Evolutionary conservation across 345 rosid species (phyloP), one percentile per base, ranked within the genome.

Genomic region (Boechera stricta): DNA sequence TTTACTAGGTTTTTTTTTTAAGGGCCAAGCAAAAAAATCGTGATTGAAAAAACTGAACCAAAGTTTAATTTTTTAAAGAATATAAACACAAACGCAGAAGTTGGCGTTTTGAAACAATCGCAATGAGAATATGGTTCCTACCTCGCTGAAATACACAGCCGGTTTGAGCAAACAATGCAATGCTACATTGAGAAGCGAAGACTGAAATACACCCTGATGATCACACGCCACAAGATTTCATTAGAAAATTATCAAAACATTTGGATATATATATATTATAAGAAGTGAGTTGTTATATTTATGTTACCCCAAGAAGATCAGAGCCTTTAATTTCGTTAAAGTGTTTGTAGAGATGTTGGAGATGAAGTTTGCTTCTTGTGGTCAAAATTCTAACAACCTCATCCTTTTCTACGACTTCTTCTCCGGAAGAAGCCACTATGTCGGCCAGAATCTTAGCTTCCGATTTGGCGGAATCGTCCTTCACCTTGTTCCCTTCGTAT

Each of bases 341-440:
- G 55, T 83, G 79, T 60, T 83, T 73, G 64, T 67, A 86, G 3
- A 88, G 71, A 42, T 80, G 82, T 80, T 74, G 77, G 70, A 92
- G 87, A 85, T 88, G 96, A 42, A 62, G 84, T 79, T 85, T 92
- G 93, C 98, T 95, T 75, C 99, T 85, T 41, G 98, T 88, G 21
- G 94, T 31, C 32, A 95, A 80, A 55, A 95, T 86, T 81, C 91
- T 84, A 21, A 92, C 76, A 41, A 87, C 82, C 41, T 92, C 94
- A 28, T 91, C 98, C 24, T 86, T 87, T 33, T 85, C 90, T 0
- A 85, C 2, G 39, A 79, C 39, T 77, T 76, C 67, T 47, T 84
- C 78, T 57, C 84, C 41, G 18, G 80, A 5, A 61, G 85, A 74
- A 78, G 82, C 78, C 56, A 90, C 71, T 0, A 85, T 83, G 9